Conservation (phyloP, 2,329 filamentous ascomycete species). For the Tolypocladium guangdongense region DNA sequence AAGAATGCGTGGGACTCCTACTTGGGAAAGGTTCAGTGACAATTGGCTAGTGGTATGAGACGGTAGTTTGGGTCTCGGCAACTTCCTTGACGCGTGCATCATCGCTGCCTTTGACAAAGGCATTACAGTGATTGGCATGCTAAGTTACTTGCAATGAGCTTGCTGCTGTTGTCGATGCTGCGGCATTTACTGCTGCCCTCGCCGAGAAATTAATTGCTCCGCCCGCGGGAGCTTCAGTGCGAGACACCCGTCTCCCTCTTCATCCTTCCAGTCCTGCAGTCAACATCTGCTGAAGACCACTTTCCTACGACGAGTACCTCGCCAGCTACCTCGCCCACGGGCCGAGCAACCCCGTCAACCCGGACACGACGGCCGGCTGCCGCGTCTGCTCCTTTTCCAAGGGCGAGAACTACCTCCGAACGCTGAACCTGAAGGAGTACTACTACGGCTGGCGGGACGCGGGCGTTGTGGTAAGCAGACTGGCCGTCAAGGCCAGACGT, state of each 20-base stretch:
- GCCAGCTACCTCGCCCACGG: slow-evolving; percentile 33
- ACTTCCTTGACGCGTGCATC: not conserved
- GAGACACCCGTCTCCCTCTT: not conserved
- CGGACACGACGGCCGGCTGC: slow-evolving; percentile 43
- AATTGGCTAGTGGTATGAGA: not conserved
- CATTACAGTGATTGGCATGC: not conserved
- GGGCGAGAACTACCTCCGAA: slow-evolving; percentile 49
- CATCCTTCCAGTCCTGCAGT: not conserved
- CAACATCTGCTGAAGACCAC: not conserved
- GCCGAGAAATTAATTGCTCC: not conserved
- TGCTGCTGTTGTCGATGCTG: not conserved
- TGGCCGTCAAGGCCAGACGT: slow-evolving; percentile 58
- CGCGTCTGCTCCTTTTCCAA: slow-evolving; percentile 47
- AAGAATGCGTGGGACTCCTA: not conserved
- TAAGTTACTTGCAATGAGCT: not conserved
- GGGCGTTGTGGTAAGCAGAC: slow-evolving; percentile 54
- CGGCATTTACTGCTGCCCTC: not conserved
- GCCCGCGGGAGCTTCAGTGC: not conserved
- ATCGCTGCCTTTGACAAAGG: not conserved
- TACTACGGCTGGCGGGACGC: slow-evolving; percentile 58
- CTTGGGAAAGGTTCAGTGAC: not conserved
- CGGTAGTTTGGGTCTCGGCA: not conserved
- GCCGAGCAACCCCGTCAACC: slow-evolving; percentile 45
- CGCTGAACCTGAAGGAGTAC: slow-evolving; percentile 48
- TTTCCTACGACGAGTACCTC: slow-evolving; percentile 46